Percentiles rank a stretch among this genome's conserved stretches.
Conservation (phyloP, 371 early-diverging fungal species). For the Rhizopus sp. region DNA sequence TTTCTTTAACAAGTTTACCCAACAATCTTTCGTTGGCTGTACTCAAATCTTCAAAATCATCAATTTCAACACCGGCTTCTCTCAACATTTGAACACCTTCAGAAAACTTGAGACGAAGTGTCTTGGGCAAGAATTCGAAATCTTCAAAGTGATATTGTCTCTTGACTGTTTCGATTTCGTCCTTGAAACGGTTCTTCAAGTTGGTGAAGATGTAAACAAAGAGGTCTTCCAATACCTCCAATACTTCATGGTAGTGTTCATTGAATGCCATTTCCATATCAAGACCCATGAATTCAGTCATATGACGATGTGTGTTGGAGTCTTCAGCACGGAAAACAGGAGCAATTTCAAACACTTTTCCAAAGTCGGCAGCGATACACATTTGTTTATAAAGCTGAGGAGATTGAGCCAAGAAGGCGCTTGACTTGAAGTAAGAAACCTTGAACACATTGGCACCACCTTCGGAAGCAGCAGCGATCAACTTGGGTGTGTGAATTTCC, state of each 20-base stretch:
- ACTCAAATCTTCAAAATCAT: conserved; percentile 92
- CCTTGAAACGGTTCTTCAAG: conserved; percentile 77
- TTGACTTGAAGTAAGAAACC: conserved; percentile 95
- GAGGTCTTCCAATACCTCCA: conserved; percentile 89
- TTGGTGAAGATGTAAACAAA: conserved; percentile 93
- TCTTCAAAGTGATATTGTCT: conserved; percentile 94
- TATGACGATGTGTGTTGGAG: conserved; percentile 98
- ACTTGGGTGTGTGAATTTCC: conserved; percentile 99
- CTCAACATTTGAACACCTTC: conserved; percentile 95
- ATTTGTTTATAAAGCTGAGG: conserved; percentile 99
- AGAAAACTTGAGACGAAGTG: conserved; percentile 85
- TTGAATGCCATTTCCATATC: conserved; percentile 99
- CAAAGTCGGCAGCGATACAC: conserved; percentile 98
- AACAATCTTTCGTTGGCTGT: conserved; percentile 94
- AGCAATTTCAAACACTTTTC: conserved; percentile 98
- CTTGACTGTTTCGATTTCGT: conserved; percentile 89
- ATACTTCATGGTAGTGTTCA: conserved; percentile 97
- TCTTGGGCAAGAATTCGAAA: conserved; percentile 86
- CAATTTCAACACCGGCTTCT: conserved; percentile 89
- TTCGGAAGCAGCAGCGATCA: conserved; percentile 96
- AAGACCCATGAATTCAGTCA: conserved; percentile 99
- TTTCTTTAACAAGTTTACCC: conserved; percentile 93
- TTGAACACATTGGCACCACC: conserved; percentile 99
- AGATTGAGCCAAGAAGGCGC: conserved; percentile 98
- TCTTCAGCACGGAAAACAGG: conserved; percentile 99